Evolutionary conservation across 148 eudicot genomes (phyloP).

Genomic region (Rhododendron molle): DNA sequence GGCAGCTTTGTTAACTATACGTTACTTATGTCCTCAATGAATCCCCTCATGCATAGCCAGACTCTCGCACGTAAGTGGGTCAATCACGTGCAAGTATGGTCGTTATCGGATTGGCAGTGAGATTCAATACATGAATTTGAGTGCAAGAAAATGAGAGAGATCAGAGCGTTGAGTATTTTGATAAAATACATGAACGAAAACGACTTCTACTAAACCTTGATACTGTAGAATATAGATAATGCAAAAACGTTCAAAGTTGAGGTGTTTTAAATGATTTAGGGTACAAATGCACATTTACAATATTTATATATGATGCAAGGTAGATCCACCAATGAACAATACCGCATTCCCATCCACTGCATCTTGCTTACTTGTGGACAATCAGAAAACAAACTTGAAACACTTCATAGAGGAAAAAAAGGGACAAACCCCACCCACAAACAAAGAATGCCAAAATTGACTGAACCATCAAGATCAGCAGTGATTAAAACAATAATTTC

Average conservation of each 20-base stretch:
- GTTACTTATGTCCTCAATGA: neutral
- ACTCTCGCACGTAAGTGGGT: neutral
- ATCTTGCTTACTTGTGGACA: slow-evolving; percentile 8
- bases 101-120: neutral
- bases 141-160: neutral
- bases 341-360: neutral
- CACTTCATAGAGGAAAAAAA: neutral
- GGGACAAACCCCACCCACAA: neutral
- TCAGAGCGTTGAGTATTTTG: neutral
- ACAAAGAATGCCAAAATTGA: slow-evolving; percentile 6
- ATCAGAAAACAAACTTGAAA: neutral
- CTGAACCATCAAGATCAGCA: neutral
- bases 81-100: neutral
- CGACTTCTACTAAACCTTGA: neutral
- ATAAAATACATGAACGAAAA: neutral
- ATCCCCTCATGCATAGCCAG: neutral
- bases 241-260: neutral
- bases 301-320: neutral
- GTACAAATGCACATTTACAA: neutral
- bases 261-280: neutral
- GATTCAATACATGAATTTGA: neutral
- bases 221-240: neutral
- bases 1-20: neutral
- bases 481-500: neutral
- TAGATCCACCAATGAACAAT: neutral